phyloP scores from a whole-genome alignment of 176 grass and related monocot species.

The Typha latifolia region DNA sequence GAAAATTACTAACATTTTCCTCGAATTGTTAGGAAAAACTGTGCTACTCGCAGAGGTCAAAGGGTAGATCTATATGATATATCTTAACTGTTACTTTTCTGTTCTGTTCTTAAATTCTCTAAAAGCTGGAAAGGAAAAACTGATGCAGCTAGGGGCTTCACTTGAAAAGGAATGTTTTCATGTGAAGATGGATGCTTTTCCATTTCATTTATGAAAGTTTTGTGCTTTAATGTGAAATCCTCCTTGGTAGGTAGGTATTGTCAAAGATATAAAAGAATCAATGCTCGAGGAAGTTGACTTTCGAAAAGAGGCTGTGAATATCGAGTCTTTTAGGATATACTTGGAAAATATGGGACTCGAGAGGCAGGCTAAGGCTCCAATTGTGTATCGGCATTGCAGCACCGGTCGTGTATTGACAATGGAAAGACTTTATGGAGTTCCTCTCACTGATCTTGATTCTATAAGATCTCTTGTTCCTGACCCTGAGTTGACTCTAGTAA shows the following conservation, averaged over 20 bases:
- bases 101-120: no score
- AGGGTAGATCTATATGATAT: no score
- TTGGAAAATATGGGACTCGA: constrained; percentile 75
- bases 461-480: constrained; percentile 85
- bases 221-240: neutral
- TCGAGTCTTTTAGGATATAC: constrained; percentile 72
- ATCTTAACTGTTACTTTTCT: no score
- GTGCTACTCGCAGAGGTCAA: no score
- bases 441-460: constrained; percentile 92
- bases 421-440: constrained; percentile 98
- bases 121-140: no score
- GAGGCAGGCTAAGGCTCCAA: constrained; percentile 82
- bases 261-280: constrained; percentile 91
- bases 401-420: constrained; percentile 76
- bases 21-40: no score
- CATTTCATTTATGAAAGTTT: neutral
- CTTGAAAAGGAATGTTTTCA: neutral
- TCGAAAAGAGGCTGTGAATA: constrained; percentile 87
- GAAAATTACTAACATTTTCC: no score
- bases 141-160: no score
- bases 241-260: constrained; percentile 59
- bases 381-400: constrained; percentile 78
- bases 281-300: constrained; percentile 99
- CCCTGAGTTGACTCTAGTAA: constrained; percentile 81
- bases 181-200: no score